phyloP scores from a whole-genome alignment of 1,284 basidiomycete genomes.

The Violaceomyces palustris region DNA sequence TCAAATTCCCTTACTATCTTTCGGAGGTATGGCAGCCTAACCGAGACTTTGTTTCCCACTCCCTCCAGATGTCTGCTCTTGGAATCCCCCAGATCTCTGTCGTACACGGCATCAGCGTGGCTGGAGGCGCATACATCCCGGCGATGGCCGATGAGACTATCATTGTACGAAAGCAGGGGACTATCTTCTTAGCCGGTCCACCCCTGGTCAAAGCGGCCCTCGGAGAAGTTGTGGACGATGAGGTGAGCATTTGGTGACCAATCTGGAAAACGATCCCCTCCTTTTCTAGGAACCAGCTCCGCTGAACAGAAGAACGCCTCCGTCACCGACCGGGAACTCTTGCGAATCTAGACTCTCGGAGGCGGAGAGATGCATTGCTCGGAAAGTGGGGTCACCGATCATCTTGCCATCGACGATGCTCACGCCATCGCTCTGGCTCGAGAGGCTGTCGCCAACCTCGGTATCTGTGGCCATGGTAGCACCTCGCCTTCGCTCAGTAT shows the following conservation, averaged over 20 bases:
- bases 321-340: too few species aligned
- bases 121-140: constrained; percentile 82
- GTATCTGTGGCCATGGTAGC: constrained; percentile 14
- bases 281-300: too few species aligned
- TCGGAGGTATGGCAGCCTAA: too few species aligned
- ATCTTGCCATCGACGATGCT: constrained; percentile 79
- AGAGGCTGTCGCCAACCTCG: constrained; percentile 73
- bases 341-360: constrained; percentile 60
- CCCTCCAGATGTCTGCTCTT: constrained; percentile 83
- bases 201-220: constrained; percentile 92
- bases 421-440: constrained; percentile 81
- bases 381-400: constrained; percentile 89
- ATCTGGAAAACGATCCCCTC: too few species aligned
- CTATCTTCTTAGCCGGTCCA: constrained; percentile 91
- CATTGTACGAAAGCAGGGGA: constrained; percentile 87
- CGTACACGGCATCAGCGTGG: constrained; percentile 90
- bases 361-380: constrained; percentile 87
- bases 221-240: constrained; percentile 86
- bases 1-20: too few species aligned
- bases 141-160: constrained; percentile 89
- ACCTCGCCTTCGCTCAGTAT: constrained; percentile 6
- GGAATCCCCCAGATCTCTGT: constrained; percentile 87
- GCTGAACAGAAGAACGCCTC: too few species aligned
- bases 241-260: too few species aligned
- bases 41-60: too few species aligned